Base-by-base conservation (phyloP, 73 alveolate species). In the Paramecium tetraurelia region DNA sequence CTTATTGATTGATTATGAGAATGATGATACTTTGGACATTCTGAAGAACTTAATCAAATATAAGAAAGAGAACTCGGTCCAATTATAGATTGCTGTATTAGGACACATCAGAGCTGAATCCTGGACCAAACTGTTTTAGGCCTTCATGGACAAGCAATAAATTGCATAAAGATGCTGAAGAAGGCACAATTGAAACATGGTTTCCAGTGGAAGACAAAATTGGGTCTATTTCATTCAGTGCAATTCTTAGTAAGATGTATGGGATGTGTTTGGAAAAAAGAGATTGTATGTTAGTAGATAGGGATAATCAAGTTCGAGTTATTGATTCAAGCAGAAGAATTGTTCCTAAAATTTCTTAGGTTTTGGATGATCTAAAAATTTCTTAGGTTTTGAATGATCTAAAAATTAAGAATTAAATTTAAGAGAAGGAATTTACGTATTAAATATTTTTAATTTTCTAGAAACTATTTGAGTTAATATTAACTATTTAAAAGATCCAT, bases 51-150 rank as follows among this genome's bases (percentile, higher is more conserved):
- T 80, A 22, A 48, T 80, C 8, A 80, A 80, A 10, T 80, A 8
- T 21, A 80, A 48, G 72, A 33, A 80, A 11, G 20, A 80, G 29
- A 27, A 27, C 14, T 44, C 24, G 24, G 35, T 22, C 11, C 2
- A 44, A 33, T 46, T 80, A 5, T 46, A 80, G 29, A 80, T 80
- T 44, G 90, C 90, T 80, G 90, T 80, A 7, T 46, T 80, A 48
- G 90, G 90, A 48, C 90, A 80, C 22, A 80, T 80, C 2, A 40
- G 90, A 80, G 90, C 90, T 44, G 90, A 80, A 80, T 80, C 90
- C 20, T 80, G 90, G 90, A 80, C 90, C 12, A 80, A 24, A 43
- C 7, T 80, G 27, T 80, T 80, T 20, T 46, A 80, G 27, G 90
- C 76, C 2, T 80, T 80, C 31, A 44, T 80, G 90, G 76, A 80